Base-by-base conservation (phyloP, 2,329 filamentous ascomycete genomes). In the Epichloe typhina region DNA sequence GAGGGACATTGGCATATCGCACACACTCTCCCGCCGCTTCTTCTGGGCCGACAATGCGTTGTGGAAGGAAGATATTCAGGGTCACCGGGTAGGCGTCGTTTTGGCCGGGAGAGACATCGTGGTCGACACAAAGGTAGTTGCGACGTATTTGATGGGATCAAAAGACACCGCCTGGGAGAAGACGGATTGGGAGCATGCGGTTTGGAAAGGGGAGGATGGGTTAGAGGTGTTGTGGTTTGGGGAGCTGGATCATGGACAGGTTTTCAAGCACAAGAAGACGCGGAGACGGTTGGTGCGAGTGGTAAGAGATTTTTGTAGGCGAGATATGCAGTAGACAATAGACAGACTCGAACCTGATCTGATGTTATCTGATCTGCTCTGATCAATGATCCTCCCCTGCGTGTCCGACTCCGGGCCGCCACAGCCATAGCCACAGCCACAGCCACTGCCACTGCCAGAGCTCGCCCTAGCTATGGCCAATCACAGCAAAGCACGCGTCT, bases 1-100 rank as follows among this genome's bases (percentile, higher is more conserved):
- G 11, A 76, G 73, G 54, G 78, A 83, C 55, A 75, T 78, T 57
- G 73, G 76, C 44, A 72, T 82, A 8, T 69, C 76, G 8, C 76
- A 81, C 58, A 80, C 76, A 0, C 64, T 82, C 1, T 70, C 72
- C 12, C 66, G 79, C 12, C 71, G 75, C 38, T 82, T 83, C 61
- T 80, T 80, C 64, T 83, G 80, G 79, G 68, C 66, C 19, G 71
- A 82, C 53, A 82, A 79, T 57, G 68, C 80, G 1, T 61, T 83
- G 6, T 83, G 79, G 79, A 76, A 76, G 57, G 71, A 80, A 39
- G 74, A 79, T 51, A 59, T 82, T 7, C 57, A 62, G 35, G 61
- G 64, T 15, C 57, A 51, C 41, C 62, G 65, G 17, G 66, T 75
- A 9, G 76, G 75, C 1, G 73, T 79, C 3, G 69, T 67, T 40